Evolutionary conservation across 441 rosid genomes (phyloP).

Genomic region (Oxalis stricta): DNA sequence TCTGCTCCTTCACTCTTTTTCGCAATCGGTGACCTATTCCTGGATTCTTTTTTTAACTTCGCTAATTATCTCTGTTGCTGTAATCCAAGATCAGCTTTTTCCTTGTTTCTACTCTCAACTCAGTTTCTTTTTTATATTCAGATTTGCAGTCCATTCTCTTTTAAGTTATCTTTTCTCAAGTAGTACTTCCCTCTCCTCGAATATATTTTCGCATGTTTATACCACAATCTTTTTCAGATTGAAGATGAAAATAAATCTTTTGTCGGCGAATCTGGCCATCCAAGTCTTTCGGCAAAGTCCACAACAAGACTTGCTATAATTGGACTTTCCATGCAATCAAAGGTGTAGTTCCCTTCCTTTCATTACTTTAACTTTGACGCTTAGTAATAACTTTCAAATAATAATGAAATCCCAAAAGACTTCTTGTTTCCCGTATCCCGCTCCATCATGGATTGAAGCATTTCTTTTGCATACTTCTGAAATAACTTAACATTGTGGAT

Average conservation of each 20-base stretch:
- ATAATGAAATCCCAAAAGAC: neutral
- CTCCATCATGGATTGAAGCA: neutral
- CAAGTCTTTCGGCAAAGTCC: conserved; percentile 38
- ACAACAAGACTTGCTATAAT: conserved; percentile 73
- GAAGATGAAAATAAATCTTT: conserved; percentile 20
- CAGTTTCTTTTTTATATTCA: too few relatives aligned
- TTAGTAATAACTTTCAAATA: neutral
- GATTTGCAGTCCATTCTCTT: too few relatives aligned
- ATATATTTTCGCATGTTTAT: too few relatives aligned
- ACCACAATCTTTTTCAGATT: conserved; percentile 21
- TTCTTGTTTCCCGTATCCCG: neutral
- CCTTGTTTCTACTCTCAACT: too few relatives aligned
- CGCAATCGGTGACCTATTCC: too few relatives aligned
- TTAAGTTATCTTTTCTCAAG: too few relatives aligned
- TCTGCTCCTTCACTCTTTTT: neutral
- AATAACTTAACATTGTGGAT: conserved; percentile 8
- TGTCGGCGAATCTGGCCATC: conserved; percentile 27
- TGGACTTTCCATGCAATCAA: conserved; percentile 34
- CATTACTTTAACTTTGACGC: neutral
- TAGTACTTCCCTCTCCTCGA: too few relatives aligned
- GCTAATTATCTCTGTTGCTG: neutral
- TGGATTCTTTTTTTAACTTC: too few relatives aligned
- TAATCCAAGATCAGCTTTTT: too few relatives aligned
- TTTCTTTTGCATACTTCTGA: conserved; percentile 1
- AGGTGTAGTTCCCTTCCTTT: conserved; percentile 27